Evolutionary conservation across 192 early-diverging fungal species (phyloP).

Genomic region (Coemansia sp.): DNA sequence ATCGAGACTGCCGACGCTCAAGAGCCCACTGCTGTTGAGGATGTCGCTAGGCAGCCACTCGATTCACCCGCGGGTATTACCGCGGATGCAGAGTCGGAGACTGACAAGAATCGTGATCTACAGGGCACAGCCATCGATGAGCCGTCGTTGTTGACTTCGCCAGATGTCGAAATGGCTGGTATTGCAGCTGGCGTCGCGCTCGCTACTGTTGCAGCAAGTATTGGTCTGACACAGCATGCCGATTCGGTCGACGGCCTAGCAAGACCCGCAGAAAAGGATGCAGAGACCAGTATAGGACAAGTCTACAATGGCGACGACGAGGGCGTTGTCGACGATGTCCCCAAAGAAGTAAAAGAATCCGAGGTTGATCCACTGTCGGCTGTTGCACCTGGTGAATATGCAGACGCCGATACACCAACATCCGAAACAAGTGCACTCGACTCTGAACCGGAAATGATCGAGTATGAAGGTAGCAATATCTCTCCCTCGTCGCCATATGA

Average conservation of each 20-base stretch:
- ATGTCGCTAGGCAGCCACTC: not conserved
- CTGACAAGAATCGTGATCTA: not conserved
- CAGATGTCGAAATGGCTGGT: not conserved
- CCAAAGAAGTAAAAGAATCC: not conserved
- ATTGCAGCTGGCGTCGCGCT: conserved; percentile 6
- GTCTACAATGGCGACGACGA: not conserved
- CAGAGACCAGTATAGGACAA: not conserved
- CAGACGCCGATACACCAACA: not conserved
- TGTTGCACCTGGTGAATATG: not conserved
- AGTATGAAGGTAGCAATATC: conserved; percentile 12
- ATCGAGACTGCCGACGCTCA: not conserved
- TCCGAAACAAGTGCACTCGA: conserved; percentile 2
- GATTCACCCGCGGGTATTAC: not conserved
- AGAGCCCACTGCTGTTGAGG: conserved; percentile 5
- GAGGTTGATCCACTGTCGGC: not conserved
- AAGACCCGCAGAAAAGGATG: not conserved
- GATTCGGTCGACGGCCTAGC: not conserved
- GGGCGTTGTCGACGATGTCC: not conserved
- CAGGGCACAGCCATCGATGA: not conserved
- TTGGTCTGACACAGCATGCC: not conserved
- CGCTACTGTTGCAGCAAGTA: not conserved
- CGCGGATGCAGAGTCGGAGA: not conserved
- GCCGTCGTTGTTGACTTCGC: not conserved
- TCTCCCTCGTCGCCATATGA: conserved; percentile 24
- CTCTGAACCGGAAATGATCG: conserved; percentile 20